Conservation (phyloP, 2,329 filamentous ascomycete genomes). For the Penicillium sp. region DNA sequence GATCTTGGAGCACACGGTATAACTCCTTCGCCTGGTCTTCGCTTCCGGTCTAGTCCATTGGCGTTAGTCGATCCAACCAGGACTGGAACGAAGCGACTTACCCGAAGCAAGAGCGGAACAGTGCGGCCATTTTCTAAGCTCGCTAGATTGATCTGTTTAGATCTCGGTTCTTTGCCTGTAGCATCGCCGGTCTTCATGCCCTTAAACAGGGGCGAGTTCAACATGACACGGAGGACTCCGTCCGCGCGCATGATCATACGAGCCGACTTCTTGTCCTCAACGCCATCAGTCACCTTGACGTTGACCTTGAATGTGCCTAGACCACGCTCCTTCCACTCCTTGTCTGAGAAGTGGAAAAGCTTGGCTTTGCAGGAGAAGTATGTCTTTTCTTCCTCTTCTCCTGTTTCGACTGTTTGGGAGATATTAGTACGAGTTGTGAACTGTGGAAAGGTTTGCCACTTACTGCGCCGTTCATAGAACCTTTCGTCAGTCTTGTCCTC, state of each 20-base stretch:
- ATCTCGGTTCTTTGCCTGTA: constrained; percentile 65
- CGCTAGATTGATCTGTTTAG: constrained; percentile 71
- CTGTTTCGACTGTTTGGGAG: constrained; percentile 71
- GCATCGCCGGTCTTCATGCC: constrained; percentile 77
- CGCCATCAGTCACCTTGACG: constrained; percentile 62
- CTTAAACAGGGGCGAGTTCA: constrained; percentile 82
- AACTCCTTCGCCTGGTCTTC: constrained; percentile 53
- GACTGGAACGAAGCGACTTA: constrained; percentile 38
- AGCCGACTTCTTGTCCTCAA: constrained; percentile 59
- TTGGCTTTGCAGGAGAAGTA: constrained; percentile 79
- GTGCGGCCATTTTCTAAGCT: constrained; percentile 59
- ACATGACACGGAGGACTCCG: constrained; percentile 80
- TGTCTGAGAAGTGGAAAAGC: constrained; percentile 77
- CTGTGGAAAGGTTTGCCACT: constrained; percentile 35
- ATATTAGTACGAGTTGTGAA: constrained; percentile 32
- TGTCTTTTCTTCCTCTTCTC: constrained; percentile 81
- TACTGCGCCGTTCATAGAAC: constrained; percentile 68
- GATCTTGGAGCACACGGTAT: constrained; percentile 48
- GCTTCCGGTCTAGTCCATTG: constrained; percentile 42
- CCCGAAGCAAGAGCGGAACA: constrained; percentile 62
- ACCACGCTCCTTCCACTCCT: constrained; percentile 88
- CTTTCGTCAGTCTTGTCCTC: constrained; percentile 55
- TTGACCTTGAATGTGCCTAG: constrained; percentile 86
- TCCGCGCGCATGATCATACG: constrained; percentile 91
- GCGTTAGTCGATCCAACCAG: constrained; percentile 8